Evolutionary conservation across 495 filamentous ascomycete genomes (phyloP), one percentile per base, ranked within the genome.

Genomic region (Annulohypoxylon bovei): DNA sequence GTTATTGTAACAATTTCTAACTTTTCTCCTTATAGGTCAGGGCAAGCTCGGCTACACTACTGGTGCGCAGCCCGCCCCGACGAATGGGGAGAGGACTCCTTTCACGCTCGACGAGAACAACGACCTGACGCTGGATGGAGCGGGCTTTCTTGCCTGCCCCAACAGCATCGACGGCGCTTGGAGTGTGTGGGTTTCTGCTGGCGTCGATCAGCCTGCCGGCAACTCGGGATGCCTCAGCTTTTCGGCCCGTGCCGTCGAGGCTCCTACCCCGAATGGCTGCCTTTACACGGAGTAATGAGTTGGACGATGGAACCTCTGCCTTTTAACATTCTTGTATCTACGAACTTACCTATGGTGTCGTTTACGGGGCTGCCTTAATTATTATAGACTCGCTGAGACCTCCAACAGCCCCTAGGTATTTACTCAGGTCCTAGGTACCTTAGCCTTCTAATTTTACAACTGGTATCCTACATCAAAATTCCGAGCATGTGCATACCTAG

Each of bases 41-140:
- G 85, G 85, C 47, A 79, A 77, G 33, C 74, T 87, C 61, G 81
- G 81, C 44, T 87, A 87, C 72, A 83, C 81, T 18, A 83, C 77
- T 35, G 81, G 80, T 22, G 78, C 72, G 44, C 64, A 81, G 50
- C 58, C 76, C 7, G 54, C 76, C 12, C 81, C 80, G 11, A 75
- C 68, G 54, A 79, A 83, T 64, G 68, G 71, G n/a, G 83, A 85
- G 75, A 78, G 78, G 23, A 76, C 77, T 53, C 76, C 80, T 28
- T 87, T 84, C 81, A 60, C 75, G 22, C 57, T 83, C 55, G 77
- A 83, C 52, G 57, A 68, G 42, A 61, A 78, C 56, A 77, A 77
- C 54, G 76, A 85, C 70, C 74, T 87, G 22, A 75, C 71, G 28
- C 82, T 86, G 62, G 77, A 75, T 59, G 83, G 81, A 18, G 76